These are phyloP conservation scores for Xanthoconium stramineum DNA, from an alignment of 768 basidiomycete species.

Conservation along the genomic window DNA sequence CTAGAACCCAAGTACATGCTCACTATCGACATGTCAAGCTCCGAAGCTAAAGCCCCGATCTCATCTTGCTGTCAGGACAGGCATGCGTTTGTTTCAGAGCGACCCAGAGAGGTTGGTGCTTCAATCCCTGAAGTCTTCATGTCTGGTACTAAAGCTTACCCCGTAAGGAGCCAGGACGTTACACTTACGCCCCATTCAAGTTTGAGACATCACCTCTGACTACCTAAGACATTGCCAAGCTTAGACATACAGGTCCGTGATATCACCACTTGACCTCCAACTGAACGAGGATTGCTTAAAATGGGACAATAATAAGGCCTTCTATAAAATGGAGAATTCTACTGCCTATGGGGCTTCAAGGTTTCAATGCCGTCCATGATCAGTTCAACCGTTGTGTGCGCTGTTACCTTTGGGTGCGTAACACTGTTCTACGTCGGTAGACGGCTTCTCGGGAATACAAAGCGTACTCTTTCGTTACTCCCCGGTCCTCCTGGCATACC, in stretches of 20 bases:
- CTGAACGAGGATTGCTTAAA: background rate
- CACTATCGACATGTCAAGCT: too few relatives aligned
- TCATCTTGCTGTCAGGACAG: too few relatives aligned
- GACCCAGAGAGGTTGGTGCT: background rate
- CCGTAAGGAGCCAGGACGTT: background rate
- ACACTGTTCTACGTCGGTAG: background rate
- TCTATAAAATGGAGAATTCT: background rate
- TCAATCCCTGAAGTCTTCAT: background rate
- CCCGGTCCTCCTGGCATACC: too few relatives aligned
- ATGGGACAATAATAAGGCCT: background rate
- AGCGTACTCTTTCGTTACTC: too few relatives aligned
- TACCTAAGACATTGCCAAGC: background rate
- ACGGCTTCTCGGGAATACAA: background rate
- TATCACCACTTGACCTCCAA: background rate
- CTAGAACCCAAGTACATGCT: too few relatives aligned
- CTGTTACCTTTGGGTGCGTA: background rate
- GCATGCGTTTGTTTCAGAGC: too few relatives aligned
- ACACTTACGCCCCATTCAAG: background rate
- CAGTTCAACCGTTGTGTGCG: background rate
- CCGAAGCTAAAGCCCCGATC: too few relatives aligned
- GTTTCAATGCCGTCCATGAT: background rate
- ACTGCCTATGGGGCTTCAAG: background rate
- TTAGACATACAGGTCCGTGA: background rate
- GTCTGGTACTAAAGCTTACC: background rate
- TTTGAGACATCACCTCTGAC: background rate